Percentiles rank a stretch among this genome's conserved stretches.
These are phyloP conservation scores for Trypanosoma theileri DNA, from an alignment of 208 protist species.

Conservation along the genomic window DNA sequence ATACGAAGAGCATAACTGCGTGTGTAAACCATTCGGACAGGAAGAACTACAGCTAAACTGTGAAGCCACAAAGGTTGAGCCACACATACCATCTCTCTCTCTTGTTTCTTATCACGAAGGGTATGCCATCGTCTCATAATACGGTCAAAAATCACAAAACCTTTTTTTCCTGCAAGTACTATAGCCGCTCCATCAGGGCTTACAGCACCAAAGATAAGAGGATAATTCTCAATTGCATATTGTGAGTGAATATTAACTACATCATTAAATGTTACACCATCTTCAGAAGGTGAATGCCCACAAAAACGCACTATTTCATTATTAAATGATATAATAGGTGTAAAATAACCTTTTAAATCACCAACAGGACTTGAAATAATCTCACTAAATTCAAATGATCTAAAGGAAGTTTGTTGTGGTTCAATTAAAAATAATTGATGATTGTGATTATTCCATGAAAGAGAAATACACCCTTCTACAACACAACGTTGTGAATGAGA, in stretches of 20 bases:
- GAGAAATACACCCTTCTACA: conserved; percentile 10
- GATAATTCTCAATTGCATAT: conserved; percentile 57
- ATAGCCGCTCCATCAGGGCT: conserved; percentile 45
- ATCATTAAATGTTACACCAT: conserved; percentile 10
- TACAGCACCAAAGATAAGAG: conserved; percentile 55
- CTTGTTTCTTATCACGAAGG: conserved; percentile 32
- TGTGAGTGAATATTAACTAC: conserved; percentile 23
- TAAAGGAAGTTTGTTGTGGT: conserved; percentile 1
- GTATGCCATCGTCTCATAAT: conserved; percentile 40
- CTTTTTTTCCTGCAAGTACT: conserved; percentile 44
- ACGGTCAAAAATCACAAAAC: conserved; percentile 46
- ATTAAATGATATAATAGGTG: conserved; percentile 39
- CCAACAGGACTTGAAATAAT: conserved; percentile 33
- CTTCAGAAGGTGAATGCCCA: conserved; percentile 1
- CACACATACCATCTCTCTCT: conserved; percentile 42
- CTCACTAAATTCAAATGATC: conserved; percentile 20
- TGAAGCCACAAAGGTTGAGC: conserved; percentile 63
- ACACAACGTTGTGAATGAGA: conserved; percentile 3
- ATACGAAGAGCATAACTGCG: conserved; percentile 41
- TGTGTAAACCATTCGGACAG: conserved; percentile 23
- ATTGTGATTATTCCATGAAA: conserved; percentile 26
- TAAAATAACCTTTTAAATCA: conserved; percentile 36
- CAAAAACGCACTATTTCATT: conserved; percentile 36
- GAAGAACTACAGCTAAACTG: conserved; percentile 41
- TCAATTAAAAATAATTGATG: conserved; percentile 18